Conservation (phyloP, 2,329 filamentous ascomycete species). For the Karstenula rhodostoma region DNA sequence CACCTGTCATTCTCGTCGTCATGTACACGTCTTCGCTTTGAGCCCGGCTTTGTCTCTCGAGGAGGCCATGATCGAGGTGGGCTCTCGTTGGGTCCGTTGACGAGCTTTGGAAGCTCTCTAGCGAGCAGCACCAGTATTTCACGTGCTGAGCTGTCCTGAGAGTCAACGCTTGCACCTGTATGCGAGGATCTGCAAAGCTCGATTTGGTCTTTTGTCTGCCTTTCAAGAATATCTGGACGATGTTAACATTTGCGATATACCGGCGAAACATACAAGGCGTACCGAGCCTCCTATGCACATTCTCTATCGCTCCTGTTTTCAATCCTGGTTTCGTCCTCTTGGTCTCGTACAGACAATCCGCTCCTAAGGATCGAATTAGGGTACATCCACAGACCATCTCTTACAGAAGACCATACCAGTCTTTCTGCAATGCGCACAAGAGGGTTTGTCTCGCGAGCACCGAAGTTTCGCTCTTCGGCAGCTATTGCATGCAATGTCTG, state of each 20-base stretch:
- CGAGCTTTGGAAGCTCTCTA: constrained; percentile 26
- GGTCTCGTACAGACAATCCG: constrained; percentile 28
- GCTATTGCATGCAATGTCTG: constrained; percentile 26
- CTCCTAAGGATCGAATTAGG: constrained; percentile 11
- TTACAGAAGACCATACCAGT: constrained; percentile 18
- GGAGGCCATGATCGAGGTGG: constrained; percentile 8
- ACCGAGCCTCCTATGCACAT: constrained; percentile 28
- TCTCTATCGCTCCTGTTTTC: constrained; percentile 30
- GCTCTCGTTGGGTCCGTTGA: constrained; percentile 4
- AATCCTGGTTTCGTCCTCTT: constrained; percentile 27
- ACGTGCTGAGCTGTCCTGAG: constrained; percentile 16
- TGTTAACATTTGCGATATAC: not conserved
- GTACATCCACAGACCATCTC: not conserved
- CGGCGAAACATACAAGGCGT: not conserved
- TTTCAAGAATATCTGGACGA: constrained; percentile 24
- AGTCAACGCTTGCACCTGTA: not conserved
- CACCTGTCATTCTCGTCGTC: not conserved
- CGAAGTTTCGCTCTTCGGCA: constrained; percentile 29
- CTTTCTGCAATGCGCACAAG: constrained; percentile 28
- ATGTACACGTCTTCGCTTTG: constrained; percentile 23
- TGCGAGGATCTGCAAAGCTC: not conserved
- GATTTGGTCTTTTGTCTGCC: constrained; percentile 15
- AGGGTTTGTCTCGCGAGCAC: constrained; percentile 27
- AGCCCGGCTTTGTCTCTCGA: constrained; percentile 1
- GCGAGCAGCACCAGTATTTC: constrained; percentile 23